These are phyloP conservation scores for Xylaria scruposa DNA, from an alignment of 495 filamentous ascomycete species.

Conservation along the genomic window DNA sequence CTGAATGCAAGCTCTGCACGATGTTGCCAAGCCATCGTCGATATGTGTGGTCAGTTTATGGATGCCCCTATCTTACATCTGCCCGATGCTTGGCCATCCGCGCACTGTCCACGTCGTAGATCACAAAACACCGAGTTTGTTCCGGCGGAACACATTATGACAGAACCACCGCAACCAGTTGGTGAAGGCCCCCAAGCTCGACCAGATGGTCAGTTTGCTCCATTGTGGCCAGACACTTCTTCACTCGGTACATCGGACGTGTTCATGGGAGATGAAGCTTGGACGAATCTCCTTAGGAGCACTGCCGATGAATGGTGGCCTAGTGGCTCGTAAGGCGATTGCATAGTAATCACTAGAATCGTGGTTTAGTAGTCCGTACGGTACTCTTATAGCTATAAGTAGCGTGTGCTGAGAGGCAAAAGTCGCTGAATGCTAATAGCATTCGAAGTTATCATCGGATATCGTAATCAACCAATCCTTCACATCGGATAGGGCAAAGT, in stretches of 20 bases:
- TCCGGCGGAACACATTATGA: neutral
- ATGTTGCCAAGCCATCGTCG: constrained; percentile 15
- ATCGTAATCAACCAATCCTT: too few relatives aligned
- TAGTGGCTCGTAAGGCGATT: neutral
- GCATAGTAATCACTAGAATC: too few relatives aligned
- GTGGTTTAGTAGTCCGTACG: too few relatives aligned
- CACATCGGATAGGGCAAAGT: too few relatives aligned
- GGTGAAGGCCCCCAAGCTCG: neutral
- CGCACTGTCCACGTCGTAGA: neutral
- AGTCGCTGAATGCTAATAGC: too few relatives aligned
- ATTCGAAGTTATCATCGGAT: too few relatives aligned
- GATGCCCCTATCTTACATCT: neutral
- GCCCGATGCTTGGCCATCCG: neutral
- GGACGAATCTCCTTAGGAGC: constrained; percentile 14
- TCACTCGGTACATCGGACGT: constrained; percentile 6
- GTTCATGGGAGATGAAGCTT: constrained; percentile 19
- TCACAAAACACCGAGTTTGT: neutral
- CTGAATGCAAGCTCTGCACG: constrained; percentile 17
- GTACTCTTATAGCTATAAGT: too few relatives aligned
- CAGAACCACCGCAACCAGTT: neutral
- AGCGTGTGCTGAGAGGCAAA: too few relatives aligned
- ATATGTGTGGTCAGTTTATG: constrained; percentile 20
- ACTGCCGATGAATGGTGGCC: constrained; percentile 20
- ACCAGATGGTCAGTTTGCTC: neutral
- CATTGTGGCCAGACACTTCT: neutral